phyloP scores from a whole-genome alignment of 495 filamentous ascomycete genomes.

The Cetradonia linearis region DNA sequence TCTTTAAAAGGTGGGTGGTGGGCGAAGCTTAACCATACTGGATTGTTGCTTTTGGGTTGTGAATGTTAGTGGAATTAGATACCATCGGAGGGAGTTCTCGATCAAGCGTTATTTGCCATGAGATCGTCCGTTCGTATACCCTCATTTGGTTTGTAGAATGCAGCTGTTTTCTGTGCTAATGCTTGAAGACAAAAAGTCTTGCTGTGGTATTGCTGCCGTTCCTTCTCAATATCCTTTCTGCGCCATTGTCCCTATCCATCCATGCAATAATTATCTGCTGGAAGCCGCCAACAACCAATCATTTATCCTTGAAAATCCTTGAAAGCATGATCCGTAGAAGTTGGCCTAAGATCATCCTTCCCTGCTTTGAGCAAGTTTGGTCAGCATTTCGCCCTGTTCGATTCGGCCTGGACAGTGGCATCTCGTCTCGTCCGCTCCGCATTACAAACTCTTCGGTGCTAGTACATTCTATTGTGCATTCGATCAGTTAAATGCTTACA shows the following conservation, averaged over 20 bases:
- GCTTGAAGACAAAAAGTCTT: background rate
- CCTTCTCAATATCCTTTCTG: background rate
- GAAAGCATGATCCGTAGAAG: background rate
- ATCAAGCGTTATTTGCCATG: background rate
- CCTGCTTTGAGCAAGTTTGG: background rate
- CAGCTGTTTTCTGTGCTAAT: background rate
- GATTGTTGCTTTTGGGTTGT: background rate
- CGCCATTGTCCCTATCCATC: background rate
- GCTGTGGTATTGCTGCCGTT: background rate
- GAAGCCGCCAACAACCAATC: background rate
- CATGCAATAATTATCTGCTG: background rate
- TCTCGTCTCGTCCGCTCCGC: background rate
- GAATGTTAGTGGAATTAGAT: background rate
- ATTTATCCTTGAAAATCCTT: background rate
- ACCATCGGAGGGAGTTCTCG: background rate
- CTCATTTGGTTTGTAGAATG: background rate
- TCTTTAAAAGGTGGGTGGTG: slow-evolving; percentile 39
- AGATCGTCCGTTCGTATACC: background rate
- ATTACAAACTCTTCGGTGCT: slow-evolving; percentile 6
- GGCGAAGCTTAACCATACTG: background rate
- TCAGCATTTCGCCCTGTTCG: slow-evolving; percentile 4
- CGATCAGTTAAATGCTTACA: slow-evolving; percentile 17
- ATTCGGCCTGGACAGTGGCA: slow-evolving; percentile 2
- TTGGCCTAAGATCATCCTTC: background rate
- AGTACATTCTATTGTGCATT: background rate